Conservation (phyloP, 148 eudicot species). For the Vaccinium myrtillus region DNA sequence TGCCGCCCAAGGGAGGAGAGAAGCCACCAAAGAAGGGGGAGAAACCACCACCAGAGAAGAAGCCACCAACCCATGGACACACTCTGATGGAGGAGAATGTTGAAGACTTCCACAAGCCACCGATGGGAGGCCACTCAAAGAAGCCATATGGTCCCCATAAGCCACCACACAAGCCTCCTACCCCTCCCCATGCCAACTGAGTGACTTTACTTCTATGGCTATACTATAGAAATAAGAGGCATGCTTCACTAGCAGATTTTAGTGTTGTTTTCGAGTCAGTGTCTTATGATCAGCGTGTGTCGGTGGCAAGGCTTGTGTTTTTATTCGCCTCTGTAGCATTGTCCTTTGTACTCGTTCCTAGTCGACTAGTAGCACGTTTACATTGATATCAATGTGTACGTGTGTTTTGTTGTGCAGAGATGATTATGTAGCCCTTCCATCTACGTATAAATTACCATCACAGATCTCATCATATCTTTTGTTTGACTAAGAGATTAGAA, state of each 20-base stretch:
- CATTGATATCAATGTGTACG: background rate
- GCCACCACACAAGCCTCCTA: slow-evolving; percentile 4
- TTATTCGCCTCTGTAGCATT: background rate
- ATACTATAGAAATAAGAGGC: slow-evolving; percentile 9
- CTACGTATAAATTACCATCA: background rate
- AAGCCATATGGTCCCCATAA: slow-evolving; percentile 12
- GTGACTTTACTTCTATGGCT: background rate
- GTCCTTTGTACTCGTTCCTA: background rate
- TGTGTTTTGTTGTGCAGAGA: background rate
- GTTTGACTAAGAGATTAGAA: background rate
- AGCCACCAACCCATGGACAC: slow-evolving; percentile 10
- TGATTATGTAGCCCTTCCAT: background rate
- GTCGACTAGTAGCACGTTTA: background rate
- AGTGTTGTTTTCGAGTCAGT: background rate
- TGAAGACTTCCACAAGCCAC: slow-evolving; percentile 6
- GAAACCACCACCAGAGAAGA: background rate
- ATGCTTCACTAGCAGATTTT: background rate
- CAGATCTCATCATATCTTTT: background rate
- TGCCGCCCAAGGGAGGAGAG: background rate
- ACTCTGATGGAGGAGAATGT: background rate
- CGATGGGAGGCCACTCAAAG: background rate
- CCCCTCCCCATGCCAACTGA: slow-evolving; percentile 8
- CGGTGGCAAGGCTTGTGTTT: background rate
- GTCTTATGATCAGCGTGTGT: background rate
- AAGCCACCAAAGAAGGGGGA: background rate